phyloP scores from a whole-genome alignment of 306 rosid genomes.

The Castanea crenata region DNA sequence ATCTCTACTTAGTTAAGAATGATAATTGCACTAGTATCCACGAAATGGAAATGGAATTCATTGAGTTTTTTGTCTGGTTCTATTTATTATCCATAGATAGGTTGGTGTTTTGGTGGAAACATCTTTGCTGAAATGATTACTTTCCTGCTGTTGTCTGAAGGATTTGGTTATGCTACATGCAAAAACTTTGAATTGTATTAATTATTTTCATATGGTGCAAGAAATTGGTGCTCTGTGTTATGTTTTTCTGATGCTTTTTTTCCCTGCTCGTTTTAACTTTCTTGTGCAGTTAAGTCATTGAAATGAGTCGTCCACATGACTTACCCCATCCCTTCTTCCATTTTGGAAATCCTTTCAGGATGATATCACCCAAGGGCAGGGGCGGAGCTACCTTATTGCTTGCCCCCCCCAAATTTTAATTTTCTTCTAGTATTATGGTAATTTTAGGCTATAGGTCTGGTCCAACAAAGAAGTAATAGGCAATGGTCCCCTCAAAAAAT shows the following conservation, averaged over 20 bases:
- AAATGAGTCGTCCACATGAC: conserved; percentile 71
- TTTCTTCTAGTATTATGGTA: too few species aligned
- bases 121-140: not conserved
- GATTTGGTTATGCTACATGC: not conserved
- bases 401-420: too few species aligned
- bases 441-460: too few species aligned
- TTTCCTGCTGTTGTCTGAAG: not conserved
- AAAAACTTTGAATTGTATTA: not conserved
- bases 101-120: not conserved
- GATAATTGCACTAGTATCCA: too few species aligned
- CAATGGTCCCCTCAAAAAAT: too few species aligned
- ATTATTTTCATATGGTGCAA: not conserved
- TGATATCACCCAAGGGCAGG: conserved; percentile 47
- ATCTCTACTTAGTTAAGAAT: too few species aligned
- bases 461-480: too few species aligned
- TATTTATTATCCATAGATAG: too few species aligned
- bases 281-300: conserved; percentile 31
- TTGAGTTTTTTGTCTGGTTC: too few species aligned
- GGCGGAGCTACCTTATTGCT: too few species aligned
- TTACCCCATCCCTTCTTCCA: conserved; percentile 68
- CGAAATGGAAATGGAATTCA: too few species aligned
- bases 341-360: conserved; percentile 77
- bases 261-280: conserved; percentile 1
- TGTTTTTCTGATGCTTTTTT: conserved; percentile 17
- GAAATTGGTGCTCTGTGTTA: not conserved